phyloP scores from a whole-genome alignment of 345 rosid genomes.

The Carallia pectinifolia region DNA sequence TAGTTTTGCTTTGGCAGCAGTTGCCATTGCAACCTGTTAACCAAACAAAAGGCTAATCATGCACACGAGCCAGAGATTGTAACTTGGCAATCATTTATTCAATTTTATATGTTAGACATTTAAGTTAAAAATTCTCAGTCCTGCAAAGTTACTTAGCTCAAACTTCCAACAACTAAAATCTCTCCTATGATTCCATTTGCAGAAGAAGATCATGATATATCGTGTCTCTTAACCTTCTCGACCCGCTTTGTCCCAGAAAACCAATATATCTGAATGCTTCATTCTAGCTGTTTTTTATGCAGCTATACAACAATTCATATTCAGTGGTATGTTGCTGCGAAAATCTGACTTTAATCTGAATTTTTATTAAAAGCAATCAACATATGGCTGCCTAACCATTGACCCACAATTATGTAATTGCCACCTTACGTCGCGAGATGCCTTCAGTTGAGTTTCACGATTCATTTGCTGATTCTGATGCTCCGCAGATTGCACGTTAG shows the following conservation, averaged over 20 bases:
- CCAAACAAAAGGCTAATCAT: conserved; percentile 26
- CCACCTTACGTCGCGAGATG: conserved; percentile 98
- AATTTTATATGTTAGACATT: neutral
- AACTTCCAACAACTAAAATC: neutral
- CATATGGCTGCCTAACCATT: conserved; percentile 26
- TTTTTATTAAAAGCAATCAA: neutral
- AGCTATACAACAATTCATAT: no score
- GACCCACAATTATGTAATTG: conserved; percentile 48
- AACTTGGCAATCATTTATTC: neutral
- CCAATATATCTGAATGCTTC: no score
- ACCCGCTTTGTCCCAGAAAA: neutral
- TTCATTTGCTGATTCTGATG: conserved; percentile 37
- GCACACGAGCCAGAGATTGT: conserved; percentile 21
- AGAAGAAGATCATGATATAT: neutral
- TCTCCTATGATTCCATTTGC: neutral
- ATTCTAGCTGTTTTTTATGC: no score
- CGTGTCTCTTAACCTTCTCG: neutral
- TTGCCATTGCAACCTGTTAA: conserved; percentile 93
- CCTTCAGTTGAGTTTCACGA: conserved; percentile 89
- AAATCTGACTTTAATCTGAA: no score
- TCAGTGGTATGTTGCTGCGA: no score
- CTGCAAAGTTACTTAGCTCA: neutral
- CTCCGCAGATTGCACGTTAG: conserved; percentile 10
- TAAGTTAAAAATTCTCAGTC: neutral
- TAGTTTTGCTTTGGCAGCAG: conserved; percentile 94